Conservation (phyloP, 2,329 filamentous ascomycete genomes). For the Ramularia collo-cygni region DNA sequence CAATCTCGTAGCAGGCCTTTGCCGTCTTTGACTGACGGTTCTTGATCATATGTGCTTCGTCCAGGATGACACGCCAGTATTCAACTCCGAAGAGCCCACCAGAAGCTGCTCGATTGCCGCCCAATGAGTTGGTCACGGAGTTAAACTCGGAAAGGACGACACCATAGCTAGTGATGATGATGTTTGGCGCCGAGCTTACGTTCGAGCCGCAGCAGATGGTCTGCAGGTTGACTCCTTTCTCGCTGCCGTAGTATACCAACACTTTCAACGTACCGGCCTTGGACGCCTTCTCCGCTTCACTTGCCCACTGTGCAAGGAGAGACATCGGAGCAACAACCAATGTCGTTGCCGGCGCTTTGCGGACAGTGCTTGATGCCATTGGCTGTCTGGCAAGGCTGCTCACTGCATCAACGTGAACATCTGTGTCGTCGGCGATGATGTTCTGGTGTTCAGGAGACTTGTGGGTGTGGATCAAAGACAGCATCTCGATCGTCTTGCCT, state of each 20-base stretch:
- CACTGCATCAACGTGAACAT: constrained; percentile 37
- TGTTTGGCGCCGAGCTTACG: constrained; percentile 67
- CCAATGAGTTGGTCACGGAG: constrained; percentile 56
- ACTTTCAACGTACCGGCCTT: constrained; percentile 73
- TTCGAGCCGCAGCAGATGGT: constrained; percentile 71
- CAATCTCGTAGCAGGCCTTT: constrained; percentile 86
- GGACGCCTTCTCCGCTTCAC: constrained; percentile 86
- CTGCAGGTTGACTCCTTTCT: constrained; percentile 73
- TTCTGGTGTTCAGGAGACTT: constrained; percentile 43
- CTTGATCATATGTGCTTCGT: constrained; percentile 94
- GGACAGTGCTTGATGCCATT: constrained; percentile 49
- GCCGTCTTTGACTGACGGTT: constrained; percentile 81
- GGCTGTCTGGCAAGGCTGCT: constrained; percentile 58
- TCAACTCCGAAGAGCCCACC: constrained; percentile 78
- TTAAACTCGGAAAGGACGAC: constrained; percentile 84
- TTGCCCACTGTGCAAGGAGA: constrained; percentile 92
- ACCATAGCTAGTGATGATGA: constrained; percentile 94
- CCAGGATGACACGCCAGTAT: constrained; percentile 91
- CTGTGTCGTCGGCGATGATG: constrained; percentile 20
- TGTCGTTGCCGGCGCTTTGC: constrained; percentile 77
- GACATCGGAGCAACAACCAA: constrained; percentile 97
- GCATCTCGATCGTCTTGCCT: constrained; percentile 98
- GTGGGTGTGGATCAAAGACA: constrained; percentile 84
- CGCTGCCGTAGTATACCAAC: constrained; percentile 84
- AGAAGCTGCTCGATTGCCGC: constrained; percentile 50